These are phyloP conservation scores for Phytophthora megakarya DNA, from an alignment of 352 stramenopile species.

Conservation along the genomic window DNA sequence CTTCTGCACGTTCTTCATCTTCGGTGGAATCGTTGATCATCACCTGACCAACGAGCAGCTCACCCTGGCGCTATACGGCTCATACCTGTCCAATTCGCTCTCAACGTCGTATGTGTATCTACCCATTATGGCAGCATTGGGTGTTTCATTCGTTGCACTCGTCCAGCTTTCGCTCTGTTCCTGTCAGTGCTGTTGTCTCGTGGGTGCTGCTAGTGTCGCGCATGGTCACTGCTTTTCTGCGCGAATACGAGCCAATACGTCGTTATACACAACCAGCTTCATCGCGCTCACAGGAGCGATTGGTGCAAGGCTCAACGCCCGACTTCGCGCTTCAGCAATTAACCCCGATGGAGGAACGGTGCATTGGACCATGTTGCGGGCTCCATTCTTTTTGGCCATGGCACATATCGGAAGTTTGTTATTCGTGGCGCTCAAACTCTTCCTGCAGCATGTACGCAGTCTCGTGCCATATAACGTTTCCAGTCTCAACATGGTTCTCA, in stretches of 20 bases:
- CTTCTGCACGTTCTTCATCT: constrained; percentile 58
- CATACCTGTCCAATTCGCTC: constrained; percentile 52
- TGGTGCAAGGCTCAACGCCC: constrained; percentile 71
- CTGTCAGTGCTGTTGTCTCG: constrained; percentile 76
- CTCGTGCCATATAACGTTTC: neutral
- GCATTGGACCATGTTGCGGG: constrained; percentile 71
- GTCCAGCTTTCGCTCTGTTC: constrained; percentile 59
- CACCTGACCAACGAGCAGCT: constrained; percentile 77
- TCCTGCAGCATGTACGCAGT: constrained; percentile 68
- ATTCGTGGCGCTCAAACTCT: constrained; percentile 73
- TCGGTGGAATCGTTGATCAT: constrained; percentile 75
- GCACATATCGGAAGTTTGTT: constrained; percentile 67
- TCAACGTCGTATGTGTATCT: constrained; percentile 72
- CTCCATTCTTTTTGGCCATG: constrained; percentile 66
- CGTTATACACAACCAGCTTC: constrained; percentile 57
- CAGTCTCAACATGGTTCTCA: neutral
- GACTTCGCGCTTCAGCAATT: constrained; percentile 73
- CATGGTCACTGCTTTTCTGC: constrained; percentile 60
- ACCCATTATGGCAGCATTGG: constrained; percentile 42
- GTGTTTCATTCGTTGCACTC: constrained; percentile 44
- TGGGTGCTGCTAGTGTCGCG: constrained; percentile 31
- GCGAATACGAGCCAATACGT: constrained; percentile 54
- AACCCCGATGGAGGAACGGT: constrained; percentile 76
- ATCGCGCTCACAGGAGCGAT: constrained; percentile 58
- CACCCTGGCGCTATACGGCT: constrained; percentile 65